Percentiles rank a stretch among this genome's conserved stretches.
Conservation (phyloP, 176 grass and related monocot genomes). For the Poa pratensis region DNA sequence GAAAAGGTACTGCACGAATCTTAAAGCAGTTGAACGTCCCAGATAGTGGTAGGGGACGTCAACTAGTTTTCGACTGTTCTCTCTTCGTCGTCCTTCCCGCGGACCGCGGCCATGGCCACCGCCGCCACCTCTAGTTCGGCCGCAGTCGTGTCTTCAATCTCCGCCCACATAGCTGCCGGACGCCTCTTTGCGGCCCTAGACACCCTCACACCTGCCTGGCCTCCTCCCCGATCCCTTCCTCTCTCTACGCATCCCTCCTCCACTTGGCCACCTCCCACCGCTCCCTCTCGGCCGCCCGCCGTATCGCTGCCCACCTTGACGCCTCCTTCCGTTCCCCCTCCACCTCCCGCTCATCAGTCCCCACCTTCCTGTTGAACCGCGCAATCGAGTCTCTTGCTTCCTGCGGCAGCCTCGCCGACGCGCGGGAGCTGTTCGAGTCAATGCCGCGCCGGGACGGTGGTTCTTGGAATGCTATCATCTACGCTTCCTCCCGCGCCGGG, state of each 20-base stretch:
- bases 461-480: conserved; percentile 89
- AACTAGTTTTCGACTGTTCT: background rate
- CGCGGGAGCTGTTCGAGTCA: conserved; percentile 78
- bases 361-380: conserved; percentile 77
- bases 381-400: conserved; percentile 65
- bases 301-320: conserved; percentile 52
- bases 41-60: too few relatives aligned
- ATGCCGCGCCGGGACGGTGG: conserved; percentile 88
- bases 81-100: background rate
- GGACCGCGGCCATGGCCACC: conserved; percentile 42
- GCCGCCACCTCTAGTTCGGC: conserved; percentile 15
- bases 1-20: too few relatives aligned
- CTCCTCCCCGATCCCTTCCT: conserved; percentile 35
- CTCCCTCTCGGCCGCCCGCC: conserved; percentile 57
- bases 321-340: background rate
- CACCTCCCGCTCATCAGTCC: background rate
- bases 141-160: conserved; percentile 20
- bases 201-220: conserved; percentile 4
- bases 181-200: conserved; percentile 52
- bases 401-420: conserved; percentile 58
- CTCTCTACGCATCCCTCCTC: conserved; percentile 48
- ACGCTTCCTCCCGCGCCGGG: conserved; percentile 44
- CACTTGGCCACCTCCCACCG: conserved; percentile 34
- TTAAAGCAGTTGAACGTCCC: too few relatives aligned
- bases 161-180: conserved; percentile 31